phyloP scores from a whole-genome alignment of 2,329 filamentous ascomycete genomes.

The Cladorrhinum sp. region DNA sequence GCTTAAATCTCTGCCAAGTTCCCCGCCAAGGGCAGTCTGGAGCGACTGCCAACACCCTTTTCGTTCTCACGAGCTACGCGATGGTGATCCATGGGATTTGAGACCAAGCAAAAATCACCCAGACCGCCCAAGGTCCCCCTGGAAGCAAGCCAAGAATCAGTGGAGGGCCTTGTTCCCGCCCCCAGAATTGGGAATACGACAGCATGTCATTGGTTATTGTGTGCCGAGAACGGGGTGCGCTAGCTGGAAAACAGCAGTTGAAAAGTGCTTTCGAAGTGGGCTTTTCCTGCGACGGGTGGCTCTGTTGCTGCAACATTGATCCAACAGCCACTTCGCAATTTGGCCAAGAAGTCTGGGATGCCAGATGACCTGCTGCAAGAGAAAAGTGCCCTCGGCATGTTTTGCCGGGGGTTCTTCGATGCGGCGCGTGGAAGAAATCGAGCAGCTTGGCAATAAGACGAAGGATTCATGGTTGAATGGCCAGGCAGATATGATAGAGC shows the following conservation, averaged over 20 bases:
- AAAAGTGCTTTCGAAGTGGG: not conserved
- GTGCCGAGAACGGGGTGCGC: not conserved
- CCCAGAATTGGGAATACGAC: not conserved
- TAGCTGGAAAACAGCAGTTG: not conserved
- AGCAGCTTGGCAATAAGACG: not conserved
- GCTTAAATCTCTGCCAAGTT: constrained; percentile 14
- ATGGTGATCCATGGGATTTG: constrained; percentile 1
- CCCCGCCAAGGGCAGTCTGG: constrained; percentile 5
- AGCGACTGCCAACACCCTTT: not conserved
- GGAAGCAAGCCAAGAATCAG: not conserved
- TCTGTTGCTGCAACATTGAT: not conserved
- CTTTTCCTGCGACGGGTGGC: not conserved
- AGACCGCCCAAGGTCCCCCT: not conserved
- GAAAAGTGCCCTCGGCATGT: not conserved
- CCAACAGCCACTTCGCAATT: constrained; percentile 3
- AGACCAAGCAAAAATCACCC: not conserved
- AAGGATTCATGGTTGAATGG: not conserved
- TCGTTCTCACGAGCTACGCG: not conserved
- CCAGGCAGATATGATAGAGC: not conserved
- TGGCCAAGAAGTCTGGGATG: not conserved
- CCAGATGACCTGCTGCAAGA: not conserved
- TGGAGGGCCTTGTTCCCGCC: not conserved
- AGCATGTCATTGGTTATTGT: not conserved
- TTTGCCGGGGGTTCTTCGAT: not conserved
- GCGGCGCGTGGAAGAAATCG: not conserved